phyloP scores from a whole-genome alignment of 2,329 filamentous ascomycete species.

The Arthroderma uncinatum region DNA sequence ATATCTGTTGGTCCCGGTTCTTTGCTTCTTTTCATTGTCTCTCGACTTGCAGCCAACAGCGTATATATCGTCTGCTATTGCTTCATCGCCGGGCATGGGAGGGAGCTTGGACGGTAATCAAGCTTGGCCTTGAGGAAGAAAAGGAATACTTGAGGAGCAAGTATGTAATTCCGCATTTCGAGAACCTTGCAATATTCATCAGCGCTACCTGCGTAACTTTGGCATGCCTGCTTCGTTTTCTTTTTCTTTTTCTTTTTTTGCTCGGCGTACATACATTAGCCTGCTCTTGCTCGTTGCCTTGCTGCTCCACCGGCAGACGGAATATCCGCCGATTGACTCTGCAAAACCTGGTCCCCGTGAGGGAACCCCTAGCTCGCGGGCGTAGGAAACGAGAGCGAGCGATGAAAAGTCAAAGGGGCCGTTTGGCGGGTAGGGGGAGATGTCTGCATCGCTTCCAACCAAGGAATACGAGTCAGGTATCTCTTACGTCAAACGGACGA shows the following conservation, averaged over 20 bases:
- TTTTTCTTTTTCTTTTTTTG: not conserved
- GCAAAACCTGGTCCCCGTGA: not conserved
- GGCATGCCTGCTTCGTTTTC: not conserved
- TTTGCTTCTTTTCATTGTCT: not conserved
- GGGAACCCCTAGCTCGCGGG: not conserved
- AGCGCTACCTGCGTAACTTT: not conserved
- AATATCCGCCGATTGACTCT: conserved; percentile 12
- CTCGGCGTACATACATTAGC: not conserved
- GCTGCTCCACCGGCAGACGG: conserved; percentile 8
- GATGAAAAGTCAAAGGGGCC: not conserved
- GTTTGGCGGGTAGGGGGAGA: not conserved
- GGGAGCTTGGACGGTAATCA: not conserved
- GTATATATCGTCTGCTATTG: not conserved
- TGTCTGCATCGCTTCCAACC: not conserved
- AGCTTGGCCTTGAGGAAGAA: not conserved
- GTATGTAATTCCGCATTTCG: not conserved
- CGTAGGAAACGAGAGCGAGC: too few species aligned
- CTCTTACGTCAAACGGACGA: too few species aligned
- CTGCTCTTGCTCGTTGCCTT: conserved; percentile 5
- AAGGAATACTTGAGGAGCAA: too few species aligned
- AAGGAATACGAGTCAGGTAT: not conserved
- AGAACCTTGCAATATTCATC: not conserved
- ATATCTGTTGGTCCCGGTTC: not conserved
- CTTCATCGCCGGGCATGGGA: not conserved
- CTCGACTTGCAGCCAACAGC: not conserved